A percentile compares a stretch with the other conserved stretches of the same genome.
These are phyloP conservation scores for Allomyces javanicus DNA, from an alignment of 192 early-diverging fungal genomes.

Conservation along the genomic window DNA sequence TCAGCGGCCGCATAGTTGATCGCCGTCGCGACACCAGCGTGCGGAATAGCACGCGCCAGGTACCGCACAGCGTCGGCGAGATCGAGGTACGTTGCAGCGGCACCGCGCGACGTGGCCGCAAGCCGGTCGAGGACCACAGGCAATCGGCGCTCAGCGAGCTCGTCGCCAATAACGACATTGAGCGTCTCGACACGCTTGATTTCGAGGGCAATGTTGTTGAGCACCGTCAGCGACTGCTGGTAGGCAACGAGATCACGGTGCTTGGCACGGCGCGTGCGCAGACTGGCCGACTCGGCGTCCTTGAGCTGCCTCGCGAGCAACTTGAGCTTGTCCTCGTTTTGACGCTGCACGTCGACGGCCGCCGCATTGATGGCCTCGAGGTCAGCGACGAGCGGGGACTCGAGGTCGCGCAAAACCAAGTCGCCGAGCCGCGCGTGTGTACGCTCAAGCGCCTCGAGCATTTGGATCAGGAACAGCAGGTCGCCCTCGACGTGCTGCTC, in stretches of 20 bases:
- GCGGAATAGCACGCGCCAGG: no score
- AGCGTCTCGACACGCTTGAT: not conserved
- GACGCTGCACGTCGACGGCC: not conserved
- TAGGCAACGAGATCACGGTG: not conserved
- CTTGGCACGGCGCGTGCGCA: not conserved
- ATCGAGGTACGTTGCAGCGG: no score
- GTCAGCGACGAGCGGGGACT: not conserved
- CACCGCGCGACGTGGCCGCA: no score
- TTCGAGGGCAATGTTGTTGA: not conserved
- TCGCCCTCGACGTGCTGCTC: not conserved
- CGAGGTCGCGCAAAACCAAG: not conserved
- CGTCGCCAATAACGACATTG: not conserved
- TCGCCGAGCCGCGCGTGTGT: not conserved
- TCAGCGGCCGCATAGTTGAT: no score
- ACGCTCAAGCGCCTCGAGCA: not conserved
- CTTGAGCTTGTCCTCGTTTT: not conserved
- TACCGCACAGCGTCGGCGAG: no score
- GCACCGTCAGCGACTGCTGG: not conserved
- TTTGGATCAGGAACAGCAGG: not conserved
- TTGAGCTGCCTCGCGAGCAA: not conserved
- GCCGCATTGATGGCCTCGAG: not conserved
- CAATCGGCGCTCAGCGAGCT: not conserved
- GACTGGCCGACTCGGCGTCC: not conserved
- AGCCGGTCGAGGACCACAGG: not conserved
- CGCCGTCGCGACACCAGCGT: no score